Percentiles rank a stretch among this genome's conserved stretches.
Conservation (phyloP, 176 grass and related monocot species). For the Oryza coarctata region DNA sequence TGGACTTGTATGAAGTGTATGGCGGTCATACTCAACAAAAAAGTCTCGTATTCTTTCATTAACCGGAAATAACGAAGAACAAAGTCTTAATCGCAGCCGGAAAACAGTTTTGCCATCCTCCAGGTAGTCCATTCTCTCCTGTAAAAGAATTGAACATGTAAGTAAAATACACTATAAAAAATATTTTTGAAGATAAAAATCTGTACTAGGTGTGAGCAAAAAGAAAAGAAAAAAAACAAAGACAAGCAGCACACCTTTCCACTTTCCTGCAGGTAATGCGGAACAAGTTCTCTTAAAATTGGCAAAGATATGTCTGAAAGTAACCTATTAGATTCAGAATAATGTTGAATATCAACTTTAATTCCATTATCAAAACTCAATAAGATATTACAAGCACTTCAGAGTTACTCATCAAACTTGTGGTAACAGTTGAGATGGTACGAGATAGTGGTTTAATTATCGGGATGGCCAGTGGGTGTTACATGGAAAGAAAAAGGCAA, state of each 20-base stretch:
- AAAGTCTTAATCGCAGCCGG: slow-evolving; percentile 78
- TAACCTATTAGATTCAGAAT: slow-evolving; percentile 55
- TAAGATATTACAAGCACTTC: slow-evolving; percentile 14
- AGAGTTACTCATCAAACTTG: neutral
- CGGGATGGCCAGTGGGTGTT: neutral
- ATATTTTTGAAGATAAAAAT: slow-evolving; percentile 29
- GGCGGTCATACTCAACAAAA: slow-evolving; percentile 94
- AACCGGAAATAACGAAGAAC: slow-evolving; percentile 86
- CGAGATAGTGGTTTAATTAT: slow-evolving; percentile 6
- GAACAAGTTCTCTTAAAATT: slow-evolving; percentile 87
- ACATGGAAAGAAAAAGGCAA: neutral
- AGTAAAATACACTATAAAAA: slow-evolving; percentile 4
- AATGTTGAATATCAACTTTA: slow-evolving; percentile 34
- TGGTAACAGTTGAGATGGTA: neutral
- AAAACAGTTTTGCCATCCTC: slow-evolving; percentile 98
- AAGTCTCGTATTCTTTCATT: slow-evolving; percentile 98
- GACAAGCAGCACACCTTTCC: slow-evolving; percentile 66
- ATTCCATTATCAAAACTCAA: neutral
- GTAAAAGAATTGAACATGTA: slow-evolving; percentile 35
- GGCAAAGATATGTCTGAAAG: slow-evolving; percentile 94
- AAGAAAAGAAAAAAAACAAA: neutral
- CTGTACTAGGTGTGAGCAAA: slow-evolving; percentile 1
- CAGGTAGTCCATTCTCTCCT: slow-evolving; percentile 91
- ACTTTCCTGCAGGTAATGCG: slow-evolving; percentile 94
- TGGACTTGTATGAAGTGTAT: slow-evolving; percentile 92